A percentile compares a stretch with the other conserved stretches of the same genome.
These are phyloP conservation scores for Globisporangium emineosum DNA, from an alignment of 352 stramenopile species.

Conservation along the genomic window DNA sequence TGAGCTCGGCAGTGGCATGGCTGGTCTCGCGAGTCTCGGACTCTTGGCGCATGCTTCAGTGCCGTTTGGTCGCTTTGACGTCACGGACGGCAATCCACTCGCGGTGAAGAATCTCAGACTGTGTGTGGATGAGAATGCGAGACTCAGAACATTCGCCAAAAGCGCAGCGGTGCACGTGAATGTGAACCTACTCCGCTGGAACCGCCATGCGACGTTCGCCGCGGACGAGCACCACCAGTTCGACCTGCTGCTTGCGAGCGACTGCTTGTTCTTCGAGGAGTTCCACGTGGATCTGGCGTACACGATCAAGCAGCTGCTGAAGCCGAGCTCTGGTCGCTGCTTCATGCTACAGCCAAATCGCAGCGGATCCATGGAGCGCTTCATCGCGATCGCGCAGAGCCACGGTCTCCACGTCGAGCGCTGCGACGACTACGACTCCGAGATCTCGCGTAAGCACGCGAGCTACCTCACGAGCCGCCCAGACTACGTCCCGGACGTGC, in stretches of 20 bases:
- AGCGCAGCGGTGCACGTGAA: slow-evolving; percentile 7
- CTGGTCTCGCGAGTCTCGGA: slow-evolving; percentile 61
- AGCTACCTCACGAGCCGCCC: slow-evolving; percentile 28
- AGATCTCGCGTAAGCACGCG: slow-evolving; percentile 32
- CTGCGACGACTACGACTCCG: slow-evolving; percentile 38
- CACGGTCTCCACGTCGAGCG: slow-evolving; percentile 34
- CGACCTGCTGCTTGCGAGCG: slow-evolving; percentile 77
- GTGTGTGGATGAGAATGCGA: slow-evolving; percentile 56
- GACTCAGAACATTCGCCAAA: slow-evolving; percentile 19
- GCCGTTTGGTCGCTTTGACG: slow-evolving; percentile 38
- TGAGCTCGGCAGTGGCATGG: slow-evolving; percentile 78
- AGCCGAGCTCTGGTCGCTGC: slow-evolving; percentile 38
- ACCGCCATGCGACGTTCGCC: slow-evolving; percentile 34
- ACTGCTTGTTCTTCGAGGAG: slow-evolving; percentile 87
- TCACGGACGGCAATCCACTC: slow-evolving; percentile 77
- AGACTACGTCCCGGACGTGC: slow-evolving; percentile 72
- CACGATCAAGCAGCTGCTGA: slow-evolving; percentile 61
- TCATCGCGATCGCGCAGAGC: slow-evolving; percentile 43
- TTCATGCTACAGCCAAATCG: slow-evolving; percentile 76
- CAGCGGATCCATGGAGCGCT: slow-evolving; percentile 75
- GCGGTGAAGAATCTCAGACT: slow-evolving; percentile 64
- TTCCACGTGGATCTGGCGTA: slow-evolving; percentile 77
- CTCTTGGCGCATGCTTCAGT: slow-evolving; percentile 47
- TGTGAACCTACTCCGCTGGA: slow-evolving; percentile 65
- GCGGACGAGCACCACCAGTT: slow-evolving; percentile 45